Percentiles rank a stretch among this genome's conserved stretches.
Conservation (phyloP, 768 basidiomycete species). For the Rickenella mellea region DNA sequence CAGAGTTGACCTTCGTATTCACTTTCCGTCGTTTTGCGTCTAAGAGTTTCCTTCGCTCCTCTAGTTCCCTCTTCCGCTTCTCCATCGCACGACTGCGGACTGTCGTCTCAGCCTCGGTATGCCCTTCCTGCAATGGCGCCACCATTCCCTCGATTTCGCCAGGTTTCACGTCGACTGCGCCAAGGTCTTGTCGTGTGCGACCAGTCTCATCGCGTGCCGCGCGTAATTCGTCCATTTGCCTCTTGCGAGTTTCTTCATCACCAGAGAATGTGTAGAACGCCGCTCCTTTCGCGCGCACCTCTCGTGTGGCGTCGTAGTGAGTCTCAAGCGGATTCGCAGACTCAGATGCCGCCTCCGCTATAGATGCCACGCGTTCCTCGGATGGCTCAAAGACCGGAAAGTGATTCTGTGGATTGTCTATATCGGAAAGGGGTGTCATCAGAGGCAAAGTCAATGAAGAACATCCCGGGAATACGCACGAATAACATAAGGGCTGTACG, state of each 20-base stretch:
- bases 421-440: neutral
- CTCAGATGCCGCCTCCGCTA: slow-evolving; percentile 62
- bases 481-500: slow-evolving; percentile 44
- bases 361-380: slow-evolving; percentile 66
- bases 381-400: slow-evolving; percentile 88
- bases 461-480: slow-evolving; percentile 26
- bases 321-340: slow-evolving; percentile 58
- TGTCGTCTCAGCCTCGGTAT: neutral
- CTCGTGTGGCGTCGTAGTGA: slow-evolving; percentile 77
- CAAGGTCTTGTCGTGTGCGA: slow-evolving; percentile 44
- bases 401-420: slow-evolving; percentile 74
- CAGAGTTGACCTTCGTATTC: slow-evolving; percentile 9
- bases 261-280: slow-evolving; percentile 87
- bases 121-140: slow-evolving; percentile 20
- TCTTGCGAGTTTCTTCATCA: slow-evolving; percentile 69
- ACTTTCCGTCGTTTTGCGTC: slow-evolving; percentile 63
- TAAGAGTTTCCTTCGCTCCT: slow-evolving; percentile 48
- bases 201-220: slow-evolving; percentile 64
- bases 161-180: slow-evolving; percentile 49
- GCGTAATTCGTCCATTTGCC: slow-evolving; percentile 79
- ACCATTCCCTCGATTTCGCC: slow-evolving; percentile 78
- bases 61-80: slow-evolving; percentile 67
- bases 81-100: slow-evolving; percentile 46
- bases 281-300: slow-evolving; percentile 84
- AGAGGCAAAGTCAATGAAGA: slow-evolving; percentile 4